Evolutionary conservation across 805 yeast genomes (phyloP).

Genomic region (Candida krabiensis): DNA sequence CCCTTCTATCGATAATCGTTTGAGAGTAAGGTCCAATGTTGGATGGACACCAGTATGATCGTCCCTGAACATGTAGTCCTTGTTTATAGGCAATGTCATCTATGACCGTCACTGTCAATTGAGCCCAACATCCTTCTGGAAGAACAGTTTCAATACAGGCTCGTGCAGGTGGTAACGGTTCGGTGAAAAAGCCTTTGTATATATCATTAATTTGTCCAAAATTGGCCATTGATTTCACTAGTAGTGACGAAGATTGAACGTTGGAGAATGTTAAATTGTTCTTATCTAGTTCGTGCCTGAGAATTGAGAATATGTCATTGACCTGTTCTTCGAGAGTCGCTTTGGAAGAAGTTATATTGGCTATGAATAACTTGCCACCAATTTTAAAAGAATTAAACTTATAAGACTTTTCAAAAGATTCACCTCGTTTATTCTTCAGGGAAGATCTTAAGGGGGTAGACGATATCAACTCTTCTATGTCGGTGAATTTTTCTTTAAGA

Average conservation of each 20-base stretch:
- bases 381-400: conserved; percentile 17
- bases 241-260: conserved; percentile 59
- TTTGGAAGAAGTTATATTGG: conserved; percentile 41
- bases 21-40: conserved; percentile 98
- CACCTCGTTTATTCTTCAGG: too few species aligned
- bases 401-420: conserved; percentile 1
- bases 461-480: conserved; percentile 9
- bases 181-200: conserved; percentile 55
- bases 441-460: neutral
- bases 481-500: conserved; percentile 40
- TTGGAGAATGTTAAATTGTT: conserved; percentile 40
- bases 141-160: conserved; percentile 71
- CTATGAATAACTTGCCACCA: conserved; percentile 38
- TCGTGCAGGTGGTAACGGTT: conserved; percentile 83
- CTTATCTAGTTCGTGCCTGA: conserved; percentile 35
- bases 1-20: conserved; percentile 52
- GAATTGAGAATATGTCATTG: conserved; percentile 45
- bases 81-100: conserved; percentile 38
- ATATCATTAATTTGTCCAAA: conserved; percentile 62
- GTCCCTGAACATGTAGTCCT: conserved; percentile 88
- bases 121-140: conserved; percentile 40
- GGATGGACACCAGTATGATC: conserved; percentile 98
- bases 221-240: conserved; percentile 61
- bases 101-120: conserved; percentile 61
- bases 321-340: conserved; percentile 44